Evolutionary conservation across 768 basidiomycete species (phyloP), one percentile per base, ranked within the genome.

Genomic region (Leucosporidium scottii): DNA sequence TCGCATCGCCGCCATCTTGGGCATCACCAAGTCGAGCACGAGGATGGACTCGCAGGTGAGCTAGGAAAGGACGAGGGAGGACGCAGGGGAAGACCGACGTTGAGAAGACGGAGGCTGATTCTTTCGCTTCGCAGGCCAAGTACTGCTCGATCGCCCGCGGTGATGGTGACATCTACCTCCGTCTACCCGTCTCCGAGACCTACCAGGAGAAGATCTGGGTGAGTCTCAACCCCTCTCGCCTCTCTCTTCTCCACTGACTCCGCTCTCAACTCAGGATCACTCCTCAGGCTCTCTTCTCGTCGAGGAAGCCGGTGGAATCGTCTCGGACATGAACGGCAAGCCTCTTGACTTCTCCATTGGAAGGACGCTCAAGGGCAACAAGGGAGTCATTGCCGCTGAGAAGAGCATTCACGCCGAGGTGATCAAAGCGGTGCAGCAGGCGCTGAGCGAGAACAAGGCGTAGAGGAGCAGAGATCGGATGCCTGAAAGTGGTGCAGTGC

Each of bases 191-290:
- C 4, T 65, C 71, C 0, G 85, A 85, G 8, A 88, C 86, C 3
- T 97, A 98, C 77, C 78, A 80, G 68, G 94, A 97, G 78, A 97
- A 97, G 80, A 93, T 98, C n/a, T 99, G 94, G 93, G 89, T 88
- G 68, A 58, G 83, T 74, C 23, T 23, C 34, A 25, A 20, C 23
- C 48, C n/a, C 30, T 10, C 34, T 17, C 62, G 61, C 13, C 39
- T 62, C 48, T 30, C 57, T 12, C 64, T 61, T 48, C 34, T 65
- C 27, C 18, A 18, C 44, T 20, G 39, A n/a, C 12, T 44, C n/a
- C 15, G 23, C 20, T 36, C 28, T 3, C 53, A 7, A 30, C 27
- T 20, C 63, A 91, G 89, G 94, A 97, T 74, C 96, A 97, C 76
- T 92, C 94, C 0, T 85, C 90, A 0, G 94, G 96, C 0, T 81